A percentile compares a stretch with the other conserved stretches of the same genome.
These are phyloP conservation scores for Nothomitra cinnamomea DNA, from an alignment of 2,329 filamentous ascomycete species.

Conservation along the genomic window DNA sequence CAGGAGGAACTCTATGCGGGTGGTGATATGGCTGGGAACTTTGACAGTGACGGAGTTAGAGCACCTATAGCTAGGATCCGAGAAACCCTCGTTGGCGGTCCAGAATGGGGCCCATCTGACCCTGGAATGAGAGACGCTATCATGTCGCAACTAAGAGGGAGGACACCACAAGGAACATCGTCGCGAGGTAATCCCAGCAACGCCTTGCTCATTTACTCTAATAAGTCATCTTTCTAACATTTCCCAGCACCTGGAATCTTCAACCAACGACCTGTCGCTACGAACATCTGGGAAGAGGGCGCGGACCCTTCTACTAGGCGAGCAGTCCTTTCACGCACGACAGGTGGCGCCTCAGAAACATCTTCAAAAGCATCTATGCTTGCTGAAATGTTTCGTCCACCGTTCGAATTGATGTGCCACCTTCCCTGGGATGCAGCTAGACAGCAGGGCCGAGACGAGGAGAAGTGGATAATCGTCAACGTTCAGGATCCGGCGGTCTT, in stretches of 20 bases:
- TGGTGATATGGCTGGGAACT: constrained; percentile 25
- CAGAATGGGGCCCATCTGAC: constrained; percentile 33
- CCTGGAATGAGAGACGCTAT: constrained; percentile 43
- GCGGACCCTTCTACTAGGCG: constrained; percentile 30
- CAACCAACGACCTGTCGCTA: constrained; percentile 40
- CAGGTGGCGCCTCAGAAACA: constrained; percentile 45
- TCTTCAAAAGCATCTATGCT: constrained; percentile 60
- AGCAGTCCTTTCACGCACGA: constrained; percentile 39
- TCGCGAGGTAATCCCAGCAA: constrained; percentile 12
- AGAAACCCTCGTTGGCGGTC: constrained; percentile 67
- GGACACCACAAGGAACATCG: constrained; percentile 15
- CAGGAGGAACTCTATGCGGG: constrained; percentile 78
- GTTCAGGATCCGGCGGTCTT: constrained; percentile 89
- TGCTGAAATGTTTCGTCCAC: constrained; percentile 82
- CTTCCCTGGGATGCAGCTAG: constrained; percentile 72
- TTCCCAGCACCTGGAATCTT: constrained; percentile 43
- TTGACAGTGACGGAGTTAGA: constrained; percentile 47
- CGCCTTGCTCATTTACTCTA: background rate
- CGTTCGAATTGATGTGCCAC: constrained; percentile 72
- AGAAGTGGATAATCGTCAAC: constrained; percentile 93
- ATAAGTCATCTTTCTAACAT: background rate
- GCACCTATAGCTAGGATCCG: constrained; percentile 84
- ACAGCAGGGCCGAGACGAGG: constrained; percentile 65
- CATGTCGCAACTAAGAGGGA: constrained; percentile 43
- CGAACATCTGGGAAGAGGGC: constrained; percentile 41